Base-by-base conservation (phyloP, 2,329 filamentous ascomycete genomes). In the Trichoderma harzianum region DNA sequence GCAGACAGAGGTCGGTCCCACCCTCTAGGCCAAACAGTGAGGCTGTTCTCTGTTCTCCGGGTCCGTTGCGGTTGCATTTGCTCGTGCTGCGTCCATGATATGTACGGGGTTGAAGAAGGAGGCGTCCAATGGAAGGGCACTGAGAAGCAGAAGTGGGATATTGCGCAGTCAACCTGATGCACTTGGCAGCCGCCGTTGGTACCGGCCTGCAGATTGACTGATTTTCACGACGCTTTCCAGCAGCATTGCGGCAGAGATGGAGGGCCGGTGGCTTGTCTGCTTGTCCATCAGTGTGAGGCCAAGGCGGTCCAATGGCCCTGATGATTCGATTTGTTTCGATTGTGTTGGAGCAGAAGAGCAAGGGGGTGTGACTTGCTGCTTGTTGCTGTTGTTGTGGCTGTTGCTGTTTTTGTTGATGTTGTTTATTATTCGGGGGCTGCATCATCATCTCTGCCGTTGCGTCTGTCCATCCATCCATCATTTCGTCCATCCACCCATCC, bases 41-140 rank as follows among this genome's bases (percentile, higher is more conserved):
- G 74, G 74, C 74, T 74, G 74, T 74, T 62, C 32, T 68, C 74
- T 74, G 74, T 73, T 62, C 32, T 68, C 55, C 58, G 63, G 67
- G 34, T 55, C 69, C 62, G 53, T 67, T 55, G 55, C 28, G 47
- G 47, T 60, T 36, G 30, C 30, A 36, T 26, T 26, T 30, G 58
- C 16, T n/a, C 47, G 61, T 51, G 39, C 39, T 63, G 36, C 36
- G 39, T 64, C 39, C 61, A 36, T 58, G 66, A 43, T 65, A 70
- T 65, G 71, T 65, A 70, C 61, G 71, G 58, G 28, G 70, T 66
- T 69, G 69, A 67, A 66, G 73, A 47, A 51, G 24, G 72, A 73
- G 71, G 71, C 73, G 74, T 72, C 74, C 74, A 74, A 74, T 74
- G n/a, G 71, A 69, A n/a, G 10, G 18, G 10, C 60, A 26, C 51